Percentiles rank a stretch among this genome's conserved stretches.
These are phyloP conservation scores for Ophiostoma sp. DNA, from an alignment of 2,329 filamentous ascomycete species.

Conservation along the genomic window DNA sequence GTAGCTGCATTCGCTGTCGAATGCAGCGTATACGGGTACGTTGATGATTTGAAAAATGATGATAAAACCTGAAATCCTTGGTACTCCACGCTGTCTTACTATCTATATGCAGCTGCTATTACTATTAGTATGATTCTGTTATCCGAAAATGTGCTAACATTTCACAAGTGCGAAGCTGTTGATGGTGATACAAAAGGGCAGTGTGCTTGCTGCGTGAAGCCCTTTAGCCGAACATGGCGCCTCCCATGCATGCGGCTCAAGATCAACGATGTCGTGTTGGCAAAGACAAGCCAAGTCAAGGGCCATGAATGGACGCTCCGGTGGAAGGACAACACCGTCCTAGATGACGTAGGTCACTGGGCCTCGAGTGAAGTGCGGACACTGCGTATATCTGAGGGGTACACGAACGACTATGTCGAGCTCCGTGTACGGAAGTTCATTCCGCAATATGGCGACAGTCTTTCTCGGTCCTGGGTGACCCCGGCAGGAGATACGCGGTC, in stretches of 20 bases:
- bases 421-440: slow-evolving; percentile 51
- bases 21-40: slow-evolving; percentile 59
- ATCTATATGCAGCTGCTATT: too few relatives aligned
- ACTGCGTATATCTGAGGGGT: slow-evolving; percentile 51
- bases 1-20: slow-evolving; percentile 55
- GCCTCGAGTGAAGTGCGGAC: slow-evolving; percentile 45
- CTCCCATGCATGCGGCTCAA: slow-evolving; percentile 57
- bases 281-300: slow-evolving; percentile 54
- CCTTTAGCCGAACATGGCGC: slow-evolving; percentile 46
- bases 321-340: slow-evolving; percentile 50
- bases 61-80: too few relatives aligned
- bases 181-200: slow-evolving; percentile 42
- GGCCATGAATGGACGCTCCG: slow-evolving; percentile 55
- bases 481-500: slow-evolving; percentile 40
- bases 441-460: slow-evolving; percentile 48
- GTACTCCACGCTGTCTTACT: too few relatives aligned
- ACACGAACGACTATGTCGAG: slow-evolving; percentile 43
- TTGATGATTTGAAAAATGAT: background rate
- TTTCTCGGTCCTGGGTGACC: slow-evolving; percentile 50
- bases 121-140: too few relatives aligned
- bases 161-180: slow-evolving; percentile 47
- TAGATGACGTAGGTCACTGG: slow-evolving; percentile 53
- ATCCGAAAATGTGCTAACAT: background rate
- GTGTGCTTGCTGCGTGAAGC: slow-evolving; percentile 51
- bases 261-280: slow-evolving; percentile 53